phyloP scores from a whole-genome alignment of 805 yeast genomes.

The Lipomyces sp. region DNA sequence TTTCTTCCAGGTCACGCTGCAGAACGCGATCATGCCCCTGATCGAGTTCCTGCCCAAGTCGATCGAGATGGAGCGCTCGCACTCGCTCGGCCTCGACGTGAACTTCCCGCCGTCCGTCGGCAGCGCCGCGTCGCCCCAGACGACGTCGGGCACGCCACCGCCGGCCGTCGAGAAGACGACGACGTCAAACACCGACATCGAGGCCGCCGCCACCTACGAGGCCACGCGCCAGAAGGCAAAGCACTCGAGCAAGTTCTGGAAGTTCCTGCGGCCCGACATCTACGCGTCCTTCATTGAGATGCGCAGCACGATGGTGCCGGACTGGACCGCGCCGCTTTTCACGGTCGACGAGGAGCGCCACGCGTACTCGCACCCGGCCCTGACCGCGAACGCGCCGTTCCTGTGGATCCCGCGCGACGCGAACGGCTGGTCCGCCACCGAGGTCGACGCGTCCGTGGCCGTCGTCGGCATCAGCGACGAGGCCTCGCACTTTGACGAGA shows the following conservation, averaged over 20 bases:
- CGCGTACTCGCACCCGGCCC: slow-evolving; percentile 77
- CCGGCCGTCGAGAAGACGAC: slow-evolving; percentile 19
- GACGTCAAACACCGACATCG: slow-evolving; percentile 5
- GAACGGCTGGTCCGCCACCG: slow-evolving; percentile 67
- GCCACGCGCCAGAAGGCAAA: slow-evolving; percentile 2
- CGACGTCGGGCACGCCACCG: slow-evolving; percentile 8
- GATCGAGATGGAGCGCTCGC: slow-evolving; percentile 30
- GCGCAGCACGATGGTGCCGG: slow-evolving; percentile 20
- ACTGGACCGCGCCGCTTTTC: slow-evolving; percentile 35
- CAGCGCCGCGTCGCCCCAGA: too few relatives aligned
- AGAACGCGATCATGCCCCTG: slow-evolving; percentile 62
- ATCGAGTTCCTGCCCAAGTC: slow-evolving; percentile 42
- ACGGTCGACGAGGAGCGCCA: slow-evolving; percentile 48
- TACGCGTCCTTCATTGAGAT: slow-evolving; percentile 24
- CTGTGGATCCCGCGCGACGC: slow-evolving; percentile 92
- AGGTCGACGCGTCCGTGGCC: slow-evolving; percentile 54
- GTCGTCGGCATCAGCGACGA: slow-evolving; percentile 64
- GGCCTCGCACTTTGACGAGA: slow-evolving; percentile 55
- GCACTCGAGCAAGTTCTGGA: slow-evolving; percentile 13
- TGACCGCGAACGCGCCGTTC: slow-evolving; percentile 63
- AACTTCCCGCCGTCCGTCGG: slow-evolving; percentile 16
- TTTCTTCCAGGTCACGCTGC: slow-evolving; percentile 64
- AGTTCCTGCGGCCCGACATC: slow-evolving; percentile 31
- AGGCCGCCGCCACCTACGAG: slow-evolving; percentile 12
- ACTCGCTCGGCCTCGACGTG: slow-evolving; percentile 11